Evolutionary conservation across 805 yeast genomes (phyloP), one percentile per base, ranked within the genome.

Genomic region (Wickerhamiella domercqiae): DNA sequence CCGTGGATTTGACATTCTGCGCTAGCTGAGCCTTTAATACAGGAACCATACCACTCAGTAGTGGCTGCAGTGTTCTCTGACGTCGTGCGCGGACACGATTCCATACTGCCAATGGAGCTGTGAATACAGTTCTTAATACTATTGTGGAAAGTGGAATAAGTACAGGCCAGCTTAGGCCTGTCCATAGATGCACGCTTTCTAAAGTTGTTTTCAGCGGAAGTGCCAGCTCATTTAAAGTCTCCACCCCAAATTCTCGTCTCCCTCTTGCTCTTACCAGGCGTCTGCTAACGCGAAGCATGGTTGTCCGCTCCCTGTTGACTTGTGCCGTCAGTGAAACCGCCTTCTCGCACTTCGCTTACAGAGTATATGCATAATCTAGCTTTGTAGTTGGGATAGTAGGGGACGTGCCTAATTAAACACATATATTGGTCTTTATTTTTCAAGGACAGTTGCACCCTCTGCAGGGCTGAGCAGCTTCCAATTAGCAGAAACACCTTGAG

Each of bases 381-480:
- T n/a, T n/a, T 24, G 26, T 9, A 24, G 26, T 24, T 9, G 11
- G 26, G 26, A 9, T 24, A 24, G 9, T 13, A 9, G 26, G 9
- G 13, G 26, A 24, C 26, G 26, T 13, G n/a, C n/a, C n/a, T n/a
- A n/a, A n/a, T 9, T 13, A 24, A 24, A 24, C 26, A 24, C 11
- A 9, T 24, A 24, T 13, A 24, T 24, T 9, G 26, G 26, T 24
- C 11, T 24, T 24, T 24, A 9, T 24, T 24, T 9, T 13, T 28
- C 21, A 2, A 21, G 22, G 3, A 33, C 39, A 7, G 31, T n/a
- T 17, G 53, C 98, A 13, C 83, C 94, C 49, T 72, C 66, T 2
- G 97, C 96, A 29, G 82, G 76, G 42, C 78, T 86, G 37, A 90
- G 68, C 35, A 90, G 59, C 55, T 78, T 74, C 94, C 94, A 86